Evolutionary conservation across 1,284 basidiomycete species (phyloP).

Genomic region (Dichomitus squalens): DNA sequence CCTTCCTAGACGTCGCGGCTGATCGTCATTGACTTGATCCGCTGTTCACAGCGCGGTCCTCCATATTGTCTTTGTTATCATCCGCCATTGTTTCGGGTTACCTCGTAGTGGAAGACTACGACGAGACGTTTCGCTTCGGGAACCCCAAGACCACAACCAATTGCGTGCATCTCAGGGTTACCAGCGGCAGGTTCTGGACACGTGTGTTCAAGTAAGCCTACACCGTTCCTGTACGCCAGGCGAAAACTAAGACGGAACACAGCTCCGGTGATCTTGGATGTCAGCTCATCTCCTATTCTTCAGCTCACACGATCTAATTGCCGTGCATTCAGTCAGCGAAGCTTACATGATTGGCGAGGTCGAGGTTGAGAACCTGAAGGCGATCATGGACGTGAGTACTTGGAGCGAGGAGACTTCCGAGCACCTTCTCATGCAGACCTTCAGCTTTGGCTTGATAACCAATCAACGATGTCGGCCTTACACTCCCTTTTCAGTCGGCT

Average conservation of each 20-base stretch:
- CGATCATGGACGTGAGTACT: conserved; percentile 72
- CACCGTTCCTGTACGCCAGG: not conserved
- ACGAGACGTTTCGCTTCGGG: conserved; percentile 61
- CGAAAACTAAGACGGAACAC: conserved; percentile 2
- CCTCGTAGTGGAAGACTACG: conserved; percentile 64
- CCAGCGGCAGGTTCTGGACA: conserved; percentile 80
- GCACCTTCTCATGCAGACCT: conserved; percentile 23
- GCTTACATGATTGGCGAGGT: conserved; percentile 87
- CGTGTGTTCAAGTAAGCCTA: conserved; percentile 63
- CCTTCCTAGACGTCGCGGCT: not conserved
- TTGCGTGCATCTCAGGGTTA: conserved; percentile 65
- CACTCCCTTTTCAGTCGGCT: conserved; percentile 68
- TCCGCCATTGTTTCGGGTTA: conserved; percentile 60
- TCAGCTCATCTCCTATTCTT: conserved; percentile 39
- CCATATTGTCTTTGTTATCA: conserved; percentile 61
- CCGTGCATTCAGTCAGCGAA: conserved; percentile 68
- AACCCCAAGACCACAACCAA: conserved; percentile 51
- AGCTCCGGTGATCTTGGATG: conserved; percentile 77
- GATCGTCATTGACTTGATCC: not conserved
- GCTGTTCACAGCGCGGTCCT: conserved; percentile 53
- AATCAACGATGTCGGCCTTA: conserved; percentile 66
- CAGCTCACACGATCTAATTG: not conserved
- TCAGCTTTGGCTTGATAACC: conserved; percentile 85
- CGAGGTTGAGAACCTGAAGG: conserved; percentile 71
- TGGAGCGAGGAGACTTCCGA: conserved; percentile 16